Evolutionary conservation across 805 yeast species (phyloP).

Genomic region (Torulaspora gathmanii): DNA sequence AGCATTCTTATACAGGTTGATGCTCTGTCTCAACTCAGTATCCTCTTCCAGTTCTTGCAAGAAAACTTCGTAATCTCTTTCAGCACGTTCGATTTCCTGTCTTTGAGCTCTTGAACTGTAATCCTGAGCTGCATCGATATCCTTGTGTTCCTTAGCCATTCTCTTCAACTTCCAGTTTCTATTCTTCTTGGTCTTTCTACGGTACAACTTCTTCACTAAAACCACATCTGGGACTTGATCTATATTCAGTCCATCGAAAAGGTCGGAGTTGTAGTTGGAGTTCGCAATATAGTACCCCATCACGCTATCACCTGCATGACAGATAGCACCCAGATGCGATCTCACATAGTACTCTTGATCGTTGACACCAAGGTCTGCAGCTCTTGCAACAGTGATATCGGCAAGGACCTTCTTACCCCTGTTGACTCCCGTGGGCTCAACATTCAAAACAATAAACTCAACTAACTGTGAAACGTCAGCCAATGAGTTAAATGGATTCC

Average conservation of each 20-base stretch:
- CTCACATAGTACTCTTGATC: constrained; percentile 79
- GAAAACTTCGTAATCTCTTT: constrained; percentile 91
- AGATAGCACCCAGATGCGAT: constrained; percentile 87
- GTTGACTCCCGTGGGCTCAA: constrained; percentile 81
- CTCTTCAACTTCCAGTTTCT: constrained; percentile 92
- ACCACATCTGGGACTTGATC: constrained; percentile 78
- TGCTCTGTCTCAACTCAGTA: constrained; percentile 83
- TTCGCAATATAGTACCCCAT: constrained; percentile 85
- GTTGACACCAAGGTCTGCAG: constrained; percentile 81
- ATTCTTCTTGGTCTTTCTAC: constrained; percentile 67
- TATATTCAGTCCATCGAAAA: constrained; percentile 66
- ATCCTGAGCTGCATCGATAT: constrained; percentile 69
- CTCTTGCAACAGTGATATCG: constrained; percentile 86
- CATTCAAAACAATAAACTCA: constrained; percentile 88
- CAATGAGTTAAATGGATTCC: constrained; percentile 71
- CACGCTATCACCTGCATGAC: constrained; percentile 95
- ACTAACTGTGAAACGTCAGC: constrained; percentile 70
- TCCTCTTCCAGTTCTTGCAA: constrained; percentile 97
- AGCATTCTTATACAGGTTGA: constrained; percentile 77
- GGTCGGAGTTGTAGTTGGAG: constrained; percentile 81
- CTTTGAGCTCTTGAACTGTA: constrained; percentile 63
- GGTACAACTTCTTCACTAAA: constrained; percentile 81
- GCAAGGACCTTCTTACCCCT: constrained; percentile 79
- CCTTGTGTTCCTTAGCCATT: constrained; percentile 95
- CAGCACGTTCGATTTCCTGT: constrained; percentile 88